A percentile compares a stretch with the other conserved stretches of the same genome.
These are phyloP conservation scores for Hygrophila difformis DNA, from an alignment of 257 asterid species.

Conservation along the genomic window DNA sequence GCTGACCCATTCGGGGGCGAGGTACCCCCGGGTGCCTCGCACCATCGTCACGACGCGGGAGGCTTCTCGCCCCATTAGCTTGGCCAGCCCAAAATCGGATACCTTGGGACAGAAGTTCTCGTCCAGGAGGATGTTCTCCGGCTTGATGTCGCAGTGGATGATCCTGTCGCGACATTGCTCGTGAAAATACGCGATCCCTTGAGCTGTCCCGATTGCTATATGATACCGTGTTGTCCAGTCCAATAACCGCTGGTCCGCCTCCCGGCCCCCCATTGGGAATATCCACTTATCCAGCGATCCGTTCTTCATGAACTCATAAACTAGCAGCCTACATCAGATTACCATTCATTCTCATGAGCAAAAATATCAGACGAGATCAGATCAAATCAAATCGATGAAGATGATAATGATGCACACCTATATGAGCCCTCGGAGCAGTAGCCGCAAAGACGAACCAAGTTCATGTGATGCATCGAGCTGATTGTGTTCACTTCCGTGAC, in stretches of 20 bases:
- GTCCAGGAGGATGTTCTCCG: conserved; percentile 83
- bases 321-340: conserved; percentile 57
- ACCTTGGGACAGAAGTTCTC: conserved; percentile 78
- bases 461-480: conserved; percentile 93
- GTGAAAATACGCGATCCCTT: conserved; percentile 84
- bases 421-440: conserved; percentile 75
- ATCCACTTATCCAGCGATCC: conserved; percentile 90
- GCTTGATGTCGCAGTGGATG: conserved; percentile 89
- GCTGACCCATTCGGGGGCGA: conserved; percentile 91
- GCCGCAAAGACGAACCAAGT: conserved; percentile 74
- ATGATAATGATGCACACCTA: too few relatives aligned
- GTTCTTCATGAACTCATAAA: conserved; percentile 87
- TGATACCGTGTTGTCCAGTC: conserved; percentile 71
- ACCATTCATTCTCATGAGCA: too few relatives aligned
- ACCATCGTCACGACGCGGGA: conserved; percentile 80
- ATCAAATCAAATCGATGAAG: too few relatives aligned
- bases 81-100: conserved; percentile 90
- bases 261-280: conserved; percentile 39
- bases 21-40: conserved; percentile 79
- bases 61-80: conserved; percentile 90
- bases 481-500: conserved; percentile 83
- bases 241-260: conserved; percentile 23
- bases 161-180: conserved; percentile 88
- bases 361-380: too few relatives aligned
- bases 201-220: conserved; percentile 79